Evolutionary conservation across 257 asterid species (phyloP).

Genomic region (Solanum arcanum): DNA sequence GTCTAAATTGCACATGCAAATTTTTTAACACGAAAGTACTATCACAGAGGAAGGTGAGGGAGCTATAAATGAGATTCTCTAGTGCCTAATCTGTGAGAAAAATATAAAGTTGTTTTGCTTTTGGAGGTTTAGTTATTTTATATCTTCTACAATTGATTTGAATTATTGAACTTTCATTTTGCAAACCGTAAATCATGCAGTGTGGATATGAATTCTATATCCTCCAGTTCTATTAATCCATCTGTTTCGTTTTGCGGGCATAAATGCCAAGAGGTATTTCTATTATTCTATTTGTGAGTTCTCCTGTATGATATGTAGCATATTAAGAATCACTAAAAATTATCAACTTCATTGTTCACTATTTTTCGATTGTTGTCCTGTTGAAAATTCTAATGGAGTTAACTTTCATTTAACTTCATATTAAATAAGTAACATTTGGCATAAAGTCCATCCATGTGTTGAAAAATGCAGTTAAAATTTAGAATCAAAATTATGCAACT

Average conservation of each 20-base stretch:
- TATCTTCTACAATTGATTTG: background rate
- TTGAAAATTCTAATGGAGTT: background rate
- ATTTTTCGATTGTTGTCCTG: background rate
- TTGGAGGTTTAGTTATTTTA: background rate
- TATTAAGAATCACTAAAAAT: background rate
- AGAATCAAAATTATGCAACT: background rate
- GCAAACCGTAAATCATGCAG: constrained; percentile 69
- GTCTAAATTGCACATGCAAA: constrained; percentile 77
- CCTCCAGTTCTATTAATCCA: constrained; percentile 29
- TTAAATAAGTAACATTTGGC: background rate
- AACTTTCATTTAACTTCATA: background rate
- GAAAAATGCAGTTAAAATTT: background rate
- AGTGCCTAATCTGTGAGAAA: constrained; percentile 64
- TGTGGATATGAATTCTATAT: constrained; percentile 18
- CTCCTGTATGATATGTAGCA: background rate
- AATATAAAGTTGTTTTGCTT: constrained; percentile 34
- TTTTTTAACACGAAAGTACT: constrained; percentile 47
- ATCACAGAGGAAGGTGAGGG: constrained; percentile 20
- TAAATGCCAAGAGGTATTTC: constrained; percentile 78
- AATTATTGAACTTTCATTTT: constrained; percentile 5
- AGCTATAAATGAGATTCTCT: constrained; percentile 30
- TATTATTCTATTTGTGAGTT: background rate
- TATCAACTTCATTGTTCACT: background rate
- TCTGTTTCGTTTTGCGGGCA: constrained; percentile 44
- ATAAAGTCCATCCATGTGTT: background rate